Evolutionary conservation across 2,329 filamentous ascomycete species (phyloP), one percentile per base, ranked within the genome.

Genomic region (Xenoacremonium recifei): DNA sequence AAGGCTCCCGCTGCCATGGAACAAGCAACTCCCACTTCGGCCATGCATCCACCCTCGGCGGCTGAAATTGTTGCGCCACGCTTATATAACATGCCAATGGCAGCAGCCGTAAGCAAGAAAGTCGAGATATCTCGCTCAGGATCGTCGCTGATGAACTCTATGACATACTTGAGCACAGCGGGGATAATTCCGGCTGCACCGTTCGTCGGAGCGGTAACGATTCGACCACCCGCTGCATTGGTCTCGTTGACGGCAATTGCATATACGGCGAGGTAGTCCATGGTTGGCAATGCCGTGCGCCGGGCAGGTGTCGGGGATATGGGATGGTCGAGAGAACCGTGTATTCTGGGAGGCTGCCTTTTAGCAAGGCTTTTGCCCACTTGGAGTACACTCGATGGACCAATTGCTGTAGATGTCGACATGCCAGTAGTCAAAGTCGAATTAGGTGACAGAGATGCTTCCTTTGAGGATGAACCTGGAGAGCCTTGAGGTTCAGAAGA

Each of bases 11-110:
- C 72, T 0, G 72, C 72, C 72, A 76, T 76, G 18, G 70, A 73
- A 48, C 72, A 76, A 3, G 72, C 72, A 1, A 76, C 72, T 19
- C 72, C 72, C 1, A 76, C 72, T 48, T 76, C 72, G n/a, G 72
- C 72, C 72, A 76, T 76, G 57, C 72, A 76, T 0, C 72, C 72
- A 29, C 72, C 72, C 48, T 76, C 72, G 2, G 72, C 72, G 0
- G 72, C 72, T 1, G 71, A 75, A 45, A 76, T 76, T 16, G 71
- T 75, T 1, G 72, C 72, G 4, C 72, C 72, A 15, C 72, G 70
- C 62, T 76, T 76, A 62, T 75, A 76, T 17, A 76, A 63, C 72
- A 76, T 76, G 34, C 72, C 72, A 17, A 76, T 73, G 5, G 72
- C 72, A 0, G 72, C 64, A 2, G 72, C 68, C 2, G 72, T 76